Conservation (phyloP, 2,329 filamentous ascomycete species). For the Ophidiomyces ophidiicola region DNA sequence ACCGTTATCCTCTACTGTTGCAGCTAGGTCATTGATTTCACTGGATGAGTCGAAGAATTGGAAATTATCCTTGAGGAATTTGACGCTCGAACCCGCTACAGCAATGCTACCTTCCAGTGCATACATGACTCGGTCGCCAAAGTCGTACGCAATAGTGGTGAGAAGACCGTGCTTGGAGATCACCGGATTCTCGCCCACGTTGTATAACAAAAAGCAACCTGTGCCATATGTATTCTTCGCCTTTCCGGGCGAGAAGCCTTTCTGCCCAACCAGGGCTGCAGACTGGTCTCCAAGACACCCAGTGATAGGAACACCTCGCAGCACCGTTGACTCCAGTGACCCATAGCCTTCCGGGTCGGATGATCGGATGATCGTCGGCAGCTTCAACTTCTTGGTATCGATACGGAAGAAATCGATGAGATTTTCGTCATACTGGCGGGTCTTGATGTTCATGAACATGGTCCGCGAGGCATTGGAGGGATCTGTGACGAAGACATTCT, state of each 20-base stretch:
- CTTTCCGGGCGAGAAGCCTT: conserved; percentile 66
- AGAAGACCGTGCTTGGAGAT: conserved; percentile 73
- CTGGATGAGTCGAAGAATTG: conserved; percentile 49
- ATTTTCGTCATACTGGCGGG: conserved; percentile 64
- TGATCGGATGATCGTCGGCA: conserved; percentile 76
- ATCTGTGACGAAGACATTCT: conserved; percentile 67
- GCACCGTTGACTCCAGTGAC: conserved; percentile 28
- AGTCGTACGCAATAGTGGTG: conserved; percentile 75
- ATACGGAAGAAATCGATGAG: conserved; percentile 71
- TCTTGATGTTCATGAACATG: conserved; percentile 87
- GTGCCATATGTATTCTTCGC: conserved; percentile 91
- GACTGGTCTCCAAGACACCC: conserved; percentile 82
- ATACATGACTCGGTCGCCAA: conserved; percentile 59
- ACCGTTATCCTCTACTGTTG: conserved; percentile 60
- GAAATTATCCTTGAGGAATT: conserved; percentile 58
- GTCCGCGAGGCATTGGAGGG: conserved; percentile 82
- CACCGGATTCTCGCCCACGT: conserved; percentile 72
- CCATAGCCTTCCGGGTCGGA: conserved; percentile 46
- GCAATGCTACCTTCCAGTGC: conserved; percentile 76
- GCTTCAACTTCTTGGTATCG: conserved; percentile 51
- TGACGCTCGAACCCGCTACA: conserved; percentile 70
- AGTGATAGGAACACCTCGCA: conserved; percentile 43
- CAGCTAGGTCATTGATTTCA: conserved; percentile 53
- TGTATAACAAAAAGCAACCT: conserved; percentile 80
- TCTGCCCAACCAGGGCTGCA: conserved; percentile 75